A percentile compares a stretch with the other conserved stretches of the same genome.
Evolutionary conservation across 768 basidiomycete species (phyloP).

Genomic region (Trichaptum fuscoviolaceum): DNA sequence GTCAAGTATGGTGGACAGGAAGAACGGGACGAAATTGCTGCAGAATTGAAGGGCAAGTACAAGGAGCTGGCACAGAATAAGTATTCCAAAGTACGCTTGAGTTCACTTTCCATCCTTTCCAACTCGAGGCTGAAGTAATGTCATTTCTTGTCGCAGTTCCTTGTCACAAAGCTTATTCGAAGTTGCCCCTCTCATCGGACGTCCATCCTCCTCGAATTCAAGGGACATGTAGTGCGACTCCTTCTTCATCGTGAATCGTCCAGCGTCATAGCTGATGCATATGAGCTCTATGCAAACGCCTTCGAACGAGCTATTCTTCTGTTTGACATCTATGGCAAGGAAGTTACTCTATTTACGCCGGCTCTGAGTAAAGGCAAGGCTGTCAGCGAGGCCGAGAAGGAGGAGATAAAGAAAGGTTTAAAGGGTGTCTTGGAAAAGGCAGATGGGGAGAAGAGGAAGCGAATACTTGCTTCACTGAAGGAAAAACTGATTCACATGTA

Average conservation of each 20-base stretch:
- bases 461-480: slow-evolving; percentile 64
- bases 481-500: slow-evolving; percentile 75
- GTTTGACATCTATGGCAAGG: slow-evolving; percentile 88
- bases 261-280: slow-evolving; percentile 79
- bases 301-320: slow-evolving; percentile 78
- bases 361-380: slow-evolving; percentile 14
- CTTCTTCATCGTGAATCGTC: slow-evolving; percentile 84
- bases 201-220: slow-evolving; percentile 75
- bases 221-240: slow-evolving; percentile 66
- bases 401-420: slow-evolving; percentile 60
- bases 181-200: slow-evolving; percentile 68
- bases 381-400: slow-evolving; percentile 53
- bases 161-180: slow-evolving; percentile 76
- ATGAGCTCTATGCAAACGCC: slow-evolving; percentile 81
- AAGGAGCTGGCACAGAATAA: slow-evolving; percentile 76
- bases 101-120: slow-evolving; percentile 7
- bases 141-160: slow-evolving; percentile 43
- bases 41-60: slow-evolving; percentile 78
- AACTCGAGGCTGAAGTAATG: neutral
- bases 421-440: slow-evolving; percentile 59
- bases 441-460: slow-evolving; percentile 57
- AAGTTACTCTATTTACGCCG: slow-evolving; percentile 62
- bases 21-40: slow-evolving; percentile 76
- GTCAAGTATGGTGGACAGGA: slow-evolving; percentile 74
- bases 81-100: slow-evolving; percentile 72